These are phyloP conservation scores for Colletotrichum aenigma DNA, from an alignment of 2,329 filamentous ascomycete genomes.

Conservation along the genomic window DNA sequence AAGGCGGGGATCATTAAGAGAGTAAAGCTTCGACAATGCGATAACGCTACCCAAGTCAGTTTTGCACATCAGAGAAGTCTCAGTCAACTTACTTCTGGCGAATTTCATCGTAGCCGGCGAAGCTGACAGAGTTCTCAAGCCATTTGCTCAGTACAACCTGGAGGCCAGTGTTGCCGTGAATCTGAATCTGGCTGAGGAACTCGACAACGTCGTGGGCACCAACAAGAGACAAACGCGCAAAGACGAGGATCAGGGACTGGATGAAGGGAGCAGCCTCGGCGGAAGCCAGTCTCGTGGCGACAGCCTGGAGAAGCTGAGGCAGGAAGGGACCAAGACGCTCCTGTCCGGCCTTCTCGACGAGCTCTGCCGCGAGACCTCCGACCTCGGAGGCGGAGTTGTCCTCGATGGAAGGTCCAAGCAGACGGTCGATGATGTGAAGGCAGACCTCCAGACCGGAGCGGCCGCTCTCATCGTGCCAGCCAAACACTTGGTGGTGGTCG, in stretches of 20 bases:
- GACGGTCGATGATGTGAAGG: slow-evolving; percentile 88
- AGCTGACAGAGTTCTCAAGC: slow-evolving; percentile 96
- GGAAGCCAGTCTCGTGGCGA: slow-evolving; percentile 82
- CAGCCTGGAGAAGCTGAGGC: slow-evolving; percentile 84
- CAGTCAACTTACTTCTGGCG: slow-evolving; percentile 79
- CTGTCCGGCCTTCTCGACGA: slow-evolving; percentile 93
- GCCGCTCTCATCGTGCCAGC: slow-evolving; percentile 80
- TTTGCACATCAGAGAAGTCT: not conserved
- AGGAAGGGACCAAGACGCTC: slow-evolving; percentile 91
- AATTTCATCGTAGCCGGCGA: slow-evolving; percentile 98
- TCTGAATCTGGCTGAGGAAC: slow-evolving; percentile 84
- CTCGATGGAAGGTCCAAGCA: slow-evolving; percentile 83
- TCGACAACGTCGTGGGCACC: slow-evolving; percentile 89
- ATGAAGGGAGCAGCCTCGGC: slow-evolving; percentile 90
- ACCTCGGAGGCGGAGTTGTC: slow-evolving; percentile 97
- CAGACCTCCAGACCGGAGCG: slow-evolving; percentile 88
- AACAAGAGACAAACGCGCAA: slow-evolving; percentile 85
- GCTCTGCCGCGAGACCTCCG: slow-evolving; percentile 88
- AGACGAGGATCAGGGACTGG: slow-evolving; percentile 93
- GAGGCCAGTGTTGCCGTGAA: slow-evolving; percentile 81
- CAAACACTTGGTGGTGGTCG: slow-evolving; percentile 87
- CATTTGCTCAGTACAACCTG: slow-evolving; percentile 91
- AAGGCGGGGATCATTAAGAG: slow-evolving; percentile 81
- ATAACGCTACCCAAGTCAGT: slow-evolving; percentile 68
- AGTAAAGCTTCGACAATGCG: slow-evolving; percentile 89